phyloP scores from a whole-genome alignment of 495 filamentous ascomycete species.

The Clavariopsis aquatica region DNA sequence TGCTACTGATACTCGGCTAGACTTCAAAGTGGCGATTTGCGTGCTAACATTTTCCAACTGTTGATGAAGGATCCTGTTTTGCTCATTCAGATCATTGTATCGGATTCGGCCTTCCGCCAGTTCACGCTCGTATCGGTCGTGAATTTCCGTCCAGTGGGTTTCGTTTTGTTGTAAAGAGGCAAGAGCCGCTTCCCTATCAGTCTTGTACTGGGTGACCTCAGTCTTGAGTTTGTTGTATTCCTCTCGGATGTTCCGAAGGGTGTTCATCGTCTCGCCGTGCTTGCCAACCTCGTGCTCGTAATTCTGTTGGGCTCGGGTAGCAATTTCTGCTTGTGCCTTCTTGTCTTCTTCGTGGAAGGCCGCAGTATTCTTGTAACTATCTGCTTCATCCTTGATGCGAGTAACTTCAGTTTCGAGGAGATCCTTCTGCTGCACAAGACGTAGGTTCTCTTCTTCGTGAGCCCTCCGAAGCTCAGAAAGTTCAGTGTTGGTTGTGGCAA shows the following conservation, averaged over 20 bases:
- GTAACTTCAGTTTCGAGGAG: conserved; percentile 71
- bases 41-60: conserved; percentile 79
- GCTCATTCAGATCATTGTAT: conserved; percentile 75
- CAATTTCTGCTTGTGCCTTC: conserved; percentile 89
- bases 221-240: conserved; percentile 82
- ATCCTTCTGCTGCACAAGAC: conserved; percentile 76
- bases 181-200: conserved; percentile 79
- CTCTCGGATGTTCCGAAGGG: conserved; percentile 70
- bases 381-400: conserved; percentile 82
- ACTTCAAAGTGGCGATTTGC: conserved; percentile 75
- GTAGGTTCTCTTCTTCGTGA: conserved; percentile 70
- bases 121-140: conserved; percentile 78
- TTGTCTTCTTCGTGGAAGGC: conserved; percentile 85
- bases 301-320: conserved; percentile 86
- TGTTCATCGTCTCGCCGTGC: conserved; percentile 88
- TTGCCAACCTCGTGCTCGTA: conserved; percentile 93
- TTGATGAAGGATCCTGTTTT: conserved; percentile 84
- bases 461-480: conserved; percentile 74
- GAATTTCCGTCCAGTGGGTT: conserved; percentile 81
- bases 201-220: conserved; percentile 66
- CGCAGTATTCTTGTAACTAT: conserved; percentile 73
- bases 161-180: conserved; percentile 76
- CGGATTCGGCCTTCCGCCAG: conserved; percentile 73
- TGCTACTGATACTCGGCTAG: conserved; percentile 58
- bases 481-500: conserved; percentile 75